Base-by-base conservation (phyloP, 352 stramenopile genomes). In the Globisporangium mamillatum region DNA sequence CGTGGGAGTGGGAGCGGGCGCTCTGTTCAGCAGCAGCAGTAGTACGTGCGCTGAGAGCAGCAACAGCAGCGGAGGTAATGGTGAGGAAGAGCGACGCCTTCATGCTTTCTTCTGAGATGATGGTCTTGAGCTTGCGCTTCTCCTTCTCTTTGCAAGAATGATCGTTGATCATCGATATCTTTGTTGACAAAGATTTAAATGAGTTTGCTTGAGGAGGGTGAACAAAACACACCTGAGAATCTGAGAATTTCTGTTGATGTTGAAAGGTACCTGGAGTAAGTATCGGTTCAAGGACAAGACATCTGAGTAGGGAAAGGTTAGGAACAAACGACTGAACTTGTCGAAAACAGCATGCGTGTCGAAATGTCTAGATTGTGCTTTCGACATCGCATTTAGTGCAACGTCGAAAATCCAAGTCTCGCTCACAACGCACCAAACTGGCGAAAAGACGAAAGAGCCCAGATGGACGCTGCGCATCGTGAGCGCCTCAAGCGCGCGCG, bases 401-500 rank as follows among this genome's bases (percentile, higher is more conserved):
- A 52, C 44, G 48, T 55, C 20, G 14, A 55, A 27, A 55, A 50
- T 50, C 16, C 16, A 9, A 50, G 3, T 50, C 41, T 50, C 41
- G 3, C 6, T 6, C 18, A 22, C 16, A 56, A 29, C 52, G 10
- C 25, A 14, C 24, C 29, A 32, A 59, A 25, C 22, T 56, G 55
- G 27, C 55, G 44, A 52, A 22, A 52, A 22, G 44, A 7, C 16
- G 16, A 48, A 41, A 22, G 9, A 32, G 29, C 29, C 14, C 25
- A 67, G 18, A 88, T 91, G 78, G 76, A 91, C 61, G 67, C 73
- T 18, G 80, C 58, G 46, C 65, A 91, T 48, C 68, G 67, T 16
- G 75, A 77, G 60, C 87, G 87, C 52, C 78, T 95, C 52, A 84
- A 87, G 68, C 75, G 73, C 18, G 87, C 87, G 50, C 77, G 80